Percentiles rank a stretch among this genome's conserved stretches.
Evolutionary conservation across 1,284 basidiomycete species (phyloP).

Genomic region (Ustilago sp.): DNA sequence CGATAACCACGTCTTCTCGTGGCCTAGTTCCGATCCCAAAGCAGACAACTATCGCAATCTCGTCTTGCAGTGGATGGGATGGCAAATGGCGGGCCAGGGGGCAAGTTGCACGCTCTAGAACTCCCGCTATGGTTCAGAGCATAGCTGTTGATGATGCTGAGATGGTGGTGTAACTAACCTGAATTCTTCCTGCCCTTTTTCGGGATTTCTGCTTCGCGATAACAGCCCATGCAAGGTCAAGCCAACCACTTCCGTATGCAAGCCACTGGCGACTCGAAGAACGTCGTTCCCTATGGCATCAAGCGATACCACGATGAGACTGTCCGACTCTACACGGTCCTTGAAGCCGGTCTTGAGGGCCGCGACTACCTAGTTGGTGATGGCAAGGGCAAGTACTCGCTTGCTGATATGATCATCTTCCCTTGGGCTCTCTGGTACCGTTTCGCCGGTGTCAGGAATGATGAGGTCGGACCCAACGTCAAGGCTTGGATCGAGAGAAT

Average conservation of each 20-base stretch:
- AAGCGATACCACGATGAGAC: slow-evolving; percentile 57
- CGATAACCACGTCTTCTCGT: slow-evolving; percentile 51
- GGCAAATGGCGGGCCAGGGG: slow-evolving; percentile 32
- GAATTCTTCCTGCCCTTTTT: not conserved
- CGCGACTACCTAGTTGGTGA: slow-evolving; percentile 60
- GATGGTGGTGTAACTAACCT: not conserved
- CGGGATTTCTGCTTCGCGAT: not conserved
- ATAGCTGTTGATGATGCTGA: not conserved
- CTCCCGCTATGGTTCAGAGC: not conserved
- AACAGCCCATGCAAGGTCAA: slow-evolving; percentile 54
- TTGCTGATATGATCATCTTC: slow-evolving; percentile 56
- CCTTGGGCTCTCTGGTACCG: slow-evolving; percentile 51
- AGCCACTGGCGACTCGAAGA: slow-evolving; percentile 45
- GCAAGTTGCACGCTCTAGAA: not conserved
- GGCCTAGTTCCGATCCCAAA: slow-evolving; percentile 46
- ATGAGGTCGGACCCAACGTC: slow-evolving; percentile 44
- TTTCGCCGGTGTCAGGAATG: slow-evolving; percentile 34
- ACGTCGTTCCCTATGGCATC: slow-evolving; percentile 55
- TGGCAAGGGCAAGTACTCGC: slow-evolving; percentile 55
- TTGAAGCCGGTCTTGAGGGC: slow-evolving; percentile 48
- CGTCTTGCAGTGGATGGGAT: slow-evolving; percentile 54
- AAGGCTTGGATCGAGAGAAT: slow-evolving; percentile 48
- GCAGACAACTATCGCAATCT: slow-evolving; percentile 49
- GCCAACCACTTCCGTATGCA: slow-evolving; percentile 57
- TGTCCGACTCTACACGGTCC: slow-evolving; percentile 54